Percentiles rank a stretch among this genome's conserved stretches.
phyloP scores from a whole-genome alignment of 106 monocot genomes.

The Platanthera guangdongensis region DNA sequence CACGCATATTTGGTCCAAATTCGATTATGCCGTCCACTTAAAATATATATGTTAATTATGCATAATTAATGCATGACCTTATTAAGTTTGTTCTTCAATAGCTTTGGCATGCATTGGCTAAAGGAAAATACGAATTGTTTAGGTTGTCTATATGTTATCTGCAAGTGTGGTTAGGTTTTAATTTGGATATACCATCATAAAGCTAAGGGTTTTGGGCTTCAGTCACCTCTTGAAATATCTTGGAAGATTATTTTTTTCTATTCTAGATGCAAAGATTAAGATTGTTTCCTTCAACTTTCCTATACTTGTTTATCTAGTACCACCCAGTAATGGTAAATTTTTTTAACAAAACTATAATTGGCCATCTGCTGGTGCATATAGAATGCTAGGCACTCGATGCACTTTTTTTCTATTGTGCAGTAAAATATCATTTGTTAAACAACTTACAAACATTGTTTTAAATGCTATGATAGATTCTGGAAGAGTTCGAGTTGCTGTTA shows the following conservation, averaged over 20 bases:
- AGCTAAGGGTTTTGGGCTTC: not conserved
- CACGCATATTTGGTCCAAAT: not conserved
- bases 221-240: not conserved
- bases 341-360: not conserved
- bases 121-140: not conserved
- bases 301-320: not conserved
- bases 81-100: not conserved
- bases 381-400: not conserved
- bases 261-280: not conserved
- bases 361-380: not conserved
- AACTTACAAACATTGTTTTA: not conserved
- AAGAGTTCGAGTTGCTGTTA: conserved; percentile 66
- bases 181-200: not conserved
- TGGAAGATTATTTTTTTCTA: not conserved
- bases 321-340: not conserved
- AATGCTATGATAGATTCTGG: conserved; percentile 34
- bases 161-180: not conserved
- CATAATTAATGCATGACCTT: not conserved
- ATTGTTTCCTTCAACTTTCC: not conserved
- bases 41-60: not conserved
- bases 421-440: conserved; percentile 2
- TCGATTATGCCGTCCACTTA: not conserved
- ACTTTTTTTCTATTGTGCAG: conserved; percentile 1
- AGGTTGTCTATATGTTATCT: not conserved
- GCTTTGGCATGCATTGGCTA: not conserved